These are phyloP conservation scores for Cladobotryum protrusum DNA, from an alignment of 2,329 filamentous ascomycete genomes.

Conservation along the genomic window DNA sequence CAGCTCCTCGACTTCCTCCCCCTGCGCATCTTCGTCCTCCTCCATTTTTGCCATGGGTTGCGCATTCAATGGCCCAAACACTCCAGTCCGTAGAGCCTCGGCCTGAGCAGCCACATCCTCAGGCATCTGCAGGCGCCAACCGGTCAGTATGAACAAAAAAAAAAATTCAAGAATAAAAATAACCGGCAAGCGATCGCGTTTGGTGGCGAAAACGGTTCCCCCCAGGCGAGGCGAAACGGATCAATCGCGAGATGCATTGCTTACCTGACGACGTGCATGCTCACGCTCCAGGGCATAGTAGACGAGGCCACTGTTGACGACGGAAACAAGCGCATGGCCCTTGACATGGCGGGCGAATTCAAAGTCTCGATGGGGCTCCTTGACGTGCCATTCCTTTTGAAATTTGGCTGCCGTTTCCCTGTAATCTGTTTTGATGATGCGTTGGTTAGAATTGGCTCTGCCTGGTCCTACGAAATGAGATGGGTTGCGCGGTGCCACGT, in stretches of 20 bases:
- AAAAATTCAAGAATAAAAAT: background rate
- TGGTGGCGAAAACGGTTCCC: background rate
- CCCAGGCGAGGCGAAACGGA: conserved; percentile 8
- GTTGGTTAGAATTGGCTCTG: conserved; percentile 19
- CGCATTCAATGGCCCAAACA: conserved; percentile 51
- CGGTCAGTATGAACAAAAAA: background rate
- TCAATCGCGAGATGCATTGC: conserved; percentile 11
- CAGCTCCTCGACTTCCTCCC: conserved; percentile 31
- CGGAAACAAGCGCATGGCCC: conserved; percentile 56
- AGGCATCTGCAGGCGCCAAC: conserved; percentile 37
- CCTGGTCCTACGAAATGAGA: background rate
- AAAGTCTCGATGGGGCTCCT: conserved; percentile 56
- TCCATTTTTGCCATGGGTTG: conserved; percentile 38
- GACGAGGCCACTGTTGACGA: conserved; percentile 58
- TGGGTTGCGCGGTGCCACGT: conserved; percentile 32
- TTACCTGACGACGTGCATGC: conserved; percentile 45
- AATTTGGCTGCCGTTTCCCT: conserved; percentile 61
- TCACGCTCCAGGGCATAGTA: conserved; percentile 56
- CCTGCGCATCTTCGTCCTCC: conserved; percentile 31
- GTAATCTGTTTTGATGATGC: conserved; percentile 45
- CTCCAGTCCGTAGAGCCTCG: conserved; percentile 43
- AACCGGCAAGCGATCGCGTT: background rate
- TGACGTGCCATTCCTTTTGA: conserved; percentile 61
- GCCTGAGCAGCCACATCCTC: conserved; percentile 41
- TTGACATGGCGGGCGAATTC: conserved; percentile 60